Evolutionary conservation across 2,329 filamentous ascomycete species (phyloP), one percentile per base, ranked within the genome.

Genomic region (Aspergillus fijiensis): DNA sequence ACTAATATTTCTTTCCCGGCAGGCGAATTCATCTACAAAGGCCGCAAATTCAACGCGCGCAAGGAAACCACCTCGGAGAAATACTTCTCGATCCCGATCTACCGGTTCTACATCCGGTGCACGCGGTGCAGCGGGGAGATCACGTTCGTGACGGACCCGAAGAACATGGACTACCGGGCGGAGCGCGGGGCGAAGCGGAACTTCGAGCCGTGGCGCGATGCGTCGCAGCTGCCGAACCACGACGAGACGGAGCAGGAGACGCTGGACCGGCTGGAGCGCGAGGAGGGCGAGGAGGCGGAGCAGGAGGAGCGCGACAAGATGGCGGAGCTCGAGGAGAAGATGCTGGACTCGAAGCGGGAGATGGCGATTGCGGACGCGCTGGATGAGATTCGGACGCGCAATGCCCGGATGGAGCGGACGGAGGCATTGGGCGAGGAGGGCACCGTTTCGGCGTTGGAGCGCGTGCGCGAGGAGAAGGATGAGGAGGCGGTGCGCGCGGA

Each of bases 331-430:
- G 95, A 99, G 79, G 89, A 90, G 64, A 98, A 98, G 80, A 96
- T 94, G 58, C 80, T 90, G 23, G 95, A 99, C 74, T 93, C 93
- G 1, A 93, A 95, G 80, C 84, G 89, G 47, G 95, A 99, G 77
- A 99, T 99, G 93, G 91, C 90, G 19, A 91, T 97, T 49, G 95
- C 95, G 2, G 95, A 99, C 80, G 94, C 93, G 7, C 79, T 99
- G 58, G 95, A 99, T 75, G 93, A 97, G 78, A 97, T 99, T 59
- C 84, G 94, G 58, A 94, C 91, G 55, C 82, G 94, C 65, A 99
- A 99, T 78, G 95, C 95, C 7, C 83, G 92, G 64, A 87, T 95
- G 53, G 91, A 96, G 75, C 84, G 90, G 65, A 89, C 88, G 9
- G 87, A 91, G 61, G 81, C 86, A 3, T 87, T 89, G 55, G 85